Base-by-base conservation (phyloP, 2,329 filamentous ascomycete genomes). In the Kalmusia sp. region DNA sequence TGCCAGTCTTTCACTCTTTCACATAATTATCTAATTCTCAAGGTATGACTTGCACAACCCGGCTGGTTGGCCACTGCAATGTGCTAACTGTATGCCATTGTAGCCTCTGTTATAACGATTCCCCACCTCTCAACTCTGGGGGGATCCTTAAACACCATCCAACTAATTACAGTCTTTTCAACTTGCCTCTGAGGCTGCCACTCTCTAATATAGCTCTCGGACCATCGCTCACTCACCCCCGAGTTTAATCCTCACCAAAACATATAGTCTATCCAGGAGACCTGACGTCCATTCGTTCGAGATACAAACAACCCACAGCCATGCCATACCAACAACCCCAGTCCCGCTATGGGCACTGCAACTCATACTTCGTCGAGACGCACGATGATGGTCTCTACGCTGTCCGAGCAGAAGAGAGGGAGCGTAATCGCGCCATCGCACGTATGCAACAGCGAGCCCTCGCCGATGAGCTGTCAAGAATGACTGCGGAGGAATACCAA, bases 401-500 rank as follows among this genome's bases (percentile, higher is more conserved):
- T 39, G 70, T 76, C 63, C 85, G 86, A 59, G 84, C 91, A 63
- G 87, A 87, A 59, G 81, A 87, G 55, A 87, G 89, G 70, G 90
- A 95, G 67, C 87, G 91, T 57, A 86, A 88, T 64, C 91, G 89
- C 76, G 85, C 91, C 70, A 80, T 95, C 65, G 89, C 90, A 55
- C 87, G 90, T 70, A 87, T 93, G 77, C 87, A 88, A 68, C 93
- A 97, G 77, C 91, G 93, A 71, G 88, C 89, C 62, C 89, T 98
- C 65, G 92, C 89, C 56, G 90, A 92, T 71, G 91, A 98, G 73
- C 85, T 98, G 62, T 97, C 93, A 39, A 87, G 88, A 64, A 80
- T 90, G 64, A 92, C 92, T 44, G 88, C 87, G 56, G 92, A 96
- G 51, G 92, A 97, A 78, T 96, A 98, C 73, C 85, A 96, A 65